phyloP scores from a whole-genome alignment of 1,284 basidiomycete genomes.

The Sporisorium scitamineum region DNA sequence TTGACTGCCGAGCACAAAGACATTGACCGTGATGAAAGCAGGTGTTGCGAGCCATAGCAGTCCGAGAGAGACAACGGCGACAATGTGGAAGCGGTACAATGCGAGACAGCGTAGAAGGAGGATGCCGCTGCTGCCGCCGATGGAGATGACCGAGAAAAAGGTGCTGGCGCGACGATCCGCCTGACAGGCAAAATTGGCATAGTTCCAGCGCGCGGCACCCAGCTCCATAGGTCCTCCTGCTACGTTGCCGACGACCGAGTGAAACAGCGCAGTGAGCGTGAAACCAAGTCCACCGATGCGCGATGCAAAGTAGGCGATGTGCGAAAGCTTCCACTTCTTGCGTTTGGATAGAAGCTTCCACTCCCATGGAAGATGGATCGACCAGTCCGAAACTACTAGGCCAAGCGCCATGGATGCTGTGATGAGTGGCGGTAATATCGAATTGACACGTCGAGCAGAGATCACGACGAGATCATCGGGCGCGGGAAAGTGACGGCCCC shows the following conservation, averaged over 20 bases:
- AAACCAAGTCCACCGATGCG: constrained; percentile 44
- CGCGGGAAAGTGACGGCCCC: background rate
- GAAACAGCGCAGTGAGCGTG: constrained; percentile 37
- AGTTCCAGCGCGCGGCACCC: constrained; percentile 37
- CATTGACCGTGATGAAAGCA: constrained; percentile 41
- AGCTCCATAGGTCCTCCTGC: constrained; percentile 33
- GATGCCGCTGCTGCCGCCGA: constrained; percentile 49
- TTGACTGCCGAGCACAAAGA: constrained; percentile 32
- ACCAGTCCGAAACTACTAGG: constrained; percentile 50
- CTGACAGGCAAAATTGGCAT: constrained; percentile 45
- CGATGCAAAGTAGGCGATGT: constrained; percentile 52
- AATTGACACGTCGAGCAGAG: constrained; percentile 42
- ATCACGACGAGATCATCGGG: constrained; percentile 45
- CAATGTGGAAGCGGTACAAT: constrained; percentile 43
- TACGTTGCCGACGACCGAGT: constrained; percentile 37
- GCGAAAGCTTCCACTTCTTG: constrained; percentile 51
- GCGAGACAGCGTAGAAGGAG: constrained; percentile 47
- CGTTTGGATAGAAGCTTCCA: constrained; percentile 41
- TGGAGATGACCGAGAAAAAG: constrained; percentile 43
- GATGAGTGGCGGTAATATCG: constrained; percentile 36
- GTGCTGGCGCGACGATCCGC: constrained; percentile 39
- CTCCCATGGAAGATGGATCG: constrained; percentile 49
- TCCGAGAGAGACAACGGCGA: constrained; percentile 35
- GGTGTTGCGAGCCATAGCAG: constrained; percentile 47
- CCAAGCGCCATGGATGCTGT: constrained; percentile 48